Evolutionary conservation across 2,329 filamentous ascomycete species (phyloP), one percentile per base, ranked within the genome.

Genomic region (Dactylellina haptotyla): DNA sequence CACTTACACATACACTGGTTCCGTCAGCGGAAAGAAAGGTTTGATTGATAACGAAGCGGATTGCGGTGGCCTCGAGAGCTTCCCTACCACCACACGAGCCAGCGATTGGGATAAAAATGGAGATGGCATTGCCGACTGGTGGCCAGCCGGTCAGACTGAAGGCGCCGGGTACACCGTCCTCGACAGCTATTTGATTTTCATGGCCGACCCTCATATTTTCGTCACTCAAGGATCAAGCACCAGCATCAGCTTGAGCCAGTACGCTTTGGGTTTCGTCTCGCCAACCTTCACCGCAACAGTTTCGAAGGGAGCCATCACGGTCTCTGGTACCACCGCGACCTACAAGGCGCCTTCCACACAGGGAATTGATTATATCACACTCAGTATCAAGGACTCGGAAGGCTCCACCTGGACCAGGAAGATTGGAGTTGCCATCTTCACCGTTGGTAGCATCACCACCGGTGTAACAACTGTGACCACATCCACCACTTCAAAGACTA

Each of bases 81-180:
- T 80, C 72, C 79, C 79, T 0, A 75, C 76, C 1, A 76, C 69
- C 0, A 77, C 48, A 25, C 77, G 79, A 12, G 39, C 70, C 1
- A 75, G 74, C 2, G 61, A 53, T n/a, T 80, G 80, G 80, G 80
- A 81, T 53, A 78, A 78, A 3, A 72, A 81, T 48, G 75, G 75
- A 4, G 79, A 81, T 51, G 80, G 80, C 14, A 79, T 81, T 32
- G 79, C 79, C 1, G 80, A 80, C 64, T 80, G 80, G 80, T 80
- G 79, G 79, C 79, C 54, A 10, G n/a, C 79, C 46, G 79, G 79
- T 0, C 78, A 77, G 1, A 80, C 78, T 1, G 78, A 79, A 3
- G 79, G 79, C 1, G 77, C 75, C 1, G 80, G 79, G 0, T 80
- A 79, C 34, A 80, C 79, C 20, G 56, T 77, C 1, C 76, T 81